A percentile compares a stretch with the other conserved stretches of the same genome.
phyloP scores from a whole-genome alignment of 106 monocot species.

The Dendrobium chrysotoxum region DNA sequence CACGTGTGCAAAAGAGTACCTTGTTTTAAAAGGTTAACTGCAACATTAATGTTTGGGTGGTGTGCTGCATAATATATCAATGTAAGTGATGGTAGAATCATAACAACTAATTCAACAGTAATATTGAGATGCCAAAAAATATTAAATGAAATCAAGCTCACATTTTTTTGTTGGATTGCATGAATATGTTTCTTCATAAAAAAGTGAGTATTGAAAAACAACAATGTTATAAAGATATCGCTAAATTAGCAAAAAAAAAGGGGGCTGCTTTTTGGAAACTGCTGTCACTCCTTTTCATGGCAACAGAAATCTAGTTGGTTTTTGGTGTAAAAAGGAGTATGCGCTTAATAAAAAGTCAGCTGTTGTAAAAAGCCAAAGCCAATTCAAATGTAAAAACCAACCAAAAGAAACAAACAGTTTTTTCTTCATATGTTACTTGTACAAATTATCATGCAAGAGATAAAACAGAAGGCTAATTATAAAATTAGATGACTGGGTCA shows the following conservation, averaged over 20 bases:
- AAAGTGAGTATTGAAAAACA: background rate
- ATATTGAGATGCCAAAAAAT: background rate
- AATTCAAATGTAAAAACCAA: background rate
- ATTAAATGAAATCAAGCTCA: background rate
- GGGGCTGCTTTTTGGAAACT: no score
- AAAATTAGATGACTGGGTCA: conserved; percentile 1
- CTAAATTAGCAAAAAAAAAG: background rate
- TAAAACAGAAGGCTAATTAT: background rate
- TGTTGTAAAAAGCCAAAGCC: background rate
- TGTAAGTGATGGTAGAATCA: conserved; percentile 5
- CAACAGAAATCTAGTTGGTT: background rate
- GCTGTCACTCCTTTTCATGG: no score
- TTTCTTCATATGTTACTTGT: background rate
- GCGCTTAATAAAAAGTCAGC: background rate
- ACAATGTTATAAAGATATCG: background rate
- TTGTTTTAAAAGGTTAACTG: conserved; percentile 71
- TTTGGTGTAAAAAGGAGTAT: background rate
- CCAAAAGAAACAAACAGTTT: background rate
- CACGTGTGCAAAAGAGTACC: conserved; percentile 22
- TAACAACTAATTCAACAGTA: background rate
- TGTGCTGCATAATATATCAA: conserved; percentile 55
- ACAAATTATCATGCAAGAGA: background rate
- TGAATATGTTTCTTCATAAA: background rate
- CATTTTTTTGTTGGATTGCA: background rate
- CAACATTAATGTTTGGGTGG: conserved; percentile 86